phyloP scores from a whole-genome alignment of 1,284 basidiomycete species.

The Boletus subluridellus region DNA sequence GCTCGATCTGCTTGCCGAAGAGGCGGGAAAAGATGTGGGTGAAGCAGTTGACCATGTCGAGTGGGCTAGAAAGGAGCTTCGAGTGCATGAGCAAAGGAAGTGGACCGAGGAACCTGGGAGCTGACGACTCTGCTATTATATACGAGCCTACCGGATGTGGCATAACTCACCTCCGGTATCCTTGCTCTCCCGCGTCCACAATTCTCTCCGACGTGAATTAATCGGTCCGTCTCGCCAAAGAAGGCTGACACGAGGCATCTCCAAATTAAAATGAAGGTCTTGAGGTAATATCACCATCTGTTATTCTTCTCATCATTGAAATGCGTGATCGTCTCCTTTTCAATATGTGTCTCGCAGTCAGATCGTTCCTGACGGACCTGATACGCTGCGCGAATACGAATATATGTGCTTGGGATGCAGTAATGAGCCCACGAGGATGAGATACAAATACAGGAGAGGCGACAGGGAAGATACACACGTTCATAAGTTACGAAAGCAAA shows the following conservation, averaged over 20 bases:
- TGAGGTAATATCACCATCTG: conserved; percentile 35
- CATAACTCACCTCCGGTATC: conserved; percentile 19
- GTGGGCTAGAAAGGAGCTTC: conserved; percentile 23
- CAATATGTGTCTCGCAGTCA: conserved; percentile 25
- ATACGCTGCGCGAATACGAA: conserved; percentile 13
- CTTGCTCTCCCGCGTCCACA: conserved; percentile 11
- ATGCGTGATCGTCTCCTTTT: conserved; percentile 34
- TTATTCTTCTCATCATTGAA: conserved; percentile 27
- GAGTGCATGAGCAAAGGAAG: conserved; percentile 24
- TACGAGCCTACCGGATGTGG: conserved; percentile 20
- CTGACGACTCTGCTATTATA: conserved; percentile 20
- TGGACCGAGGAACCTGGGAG: conserved; percentile 8
- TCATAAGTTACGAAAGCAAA: conserved; percentile 30
- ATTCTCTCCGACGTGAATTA: conserved; percentile 19
- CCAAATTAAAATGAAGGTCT: conserved; percentile 25
- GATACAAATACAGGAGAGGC: conserved; percentile 31
- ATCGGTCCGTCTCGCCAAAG: conserved; percentile 14
- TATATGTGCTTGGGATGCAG: conserved; percentile 19
- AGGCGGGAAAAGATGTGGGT: conserved; percentile 23
- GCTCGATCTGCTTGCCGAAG: conserved; percentile 21
- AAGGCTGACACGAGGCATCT: conserved; percentile 28
- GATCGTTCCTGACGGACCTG: conserved; percentile 30
- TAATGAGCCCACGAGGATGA: conserved; percentile 30
- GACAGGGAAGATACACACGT: conserved; percentile 27
- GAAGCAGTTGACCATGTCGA: conserved; percentile 29